phyloP scores from a whole-genome alignment of 2,329 filamentous ascomycete genomes.

The Capronia epimyces region DNA sequence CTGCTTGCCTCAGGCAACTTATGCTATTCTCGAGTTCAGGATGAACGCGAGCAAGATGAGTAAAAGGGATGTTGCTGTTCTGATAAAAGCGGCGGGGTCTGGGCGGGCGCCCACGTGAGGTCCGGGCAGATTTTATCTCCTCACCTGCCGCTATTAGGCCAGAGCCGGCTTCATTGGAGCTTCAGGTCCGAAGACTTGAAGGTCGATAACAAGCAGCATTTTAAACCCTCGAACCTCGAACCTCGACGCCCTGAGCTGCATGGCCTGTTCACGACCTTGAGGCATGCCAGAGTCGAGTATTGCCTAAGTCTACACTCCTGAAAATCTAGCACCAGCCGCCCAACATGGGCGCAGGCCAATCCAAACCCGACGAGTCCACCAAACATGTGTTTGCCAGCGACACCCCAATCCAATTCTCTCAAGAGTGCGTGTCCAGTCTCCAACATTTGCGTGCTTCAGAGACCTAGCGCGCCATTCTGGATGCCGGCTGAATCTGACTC shows the following conservation, averaged over 20 bases:
- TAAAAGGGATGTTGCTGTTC: too few relatives aligned
- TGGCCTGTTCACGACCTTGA: neutral
- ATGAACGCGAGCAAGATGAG: too few relatives aligned
- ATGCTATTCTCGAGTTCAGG: too few relatives aligned
- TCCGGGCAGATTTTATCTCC: too few relatives aligned
- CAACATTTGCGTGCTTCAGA: conserved; percentile 6
- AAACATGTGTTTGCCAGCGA: conserved; percentile 61
- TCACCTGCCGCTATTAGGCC: too few relatives aligned
- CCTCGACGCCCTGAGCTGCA: conserved; percentile 16
- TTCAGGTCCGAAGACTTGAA: neutral
- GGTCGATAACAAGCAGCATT: neutral
- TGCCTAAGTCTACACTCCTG: conserved; percentile 39
- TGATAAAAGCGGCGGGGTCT: too few relatives aligned
- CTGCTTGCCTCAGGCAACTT: too few relatives aligned
- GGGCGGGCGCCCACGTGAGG: too few relatives aligned
- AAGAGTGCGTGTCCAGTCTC: conserved; percentile 32
- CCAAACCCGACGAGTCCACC: conserved; percentile 52
- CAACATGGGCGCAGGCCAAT: conserved; percentile 58
- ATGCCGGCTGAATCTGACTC: conserved; percentile 45
- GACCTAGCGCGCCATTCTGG: neutral
- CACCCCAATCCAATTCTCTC: conserved; percentile 32
- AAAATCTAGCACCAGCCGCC: neutral
- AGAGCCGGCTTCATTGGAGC: too few relatives aligned
- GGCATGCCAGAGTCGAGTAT: conserved; percentile 35
- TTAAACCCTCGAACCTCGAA: neutral